A percentile compares a stretch with the other conserved stretches of the same genome.
These are phyloP conservation scores for Stylonectria norvegica DNA, from an alignment of 2,329 filamentous ascomycete species.

Conservation along the genomic window DNA sequence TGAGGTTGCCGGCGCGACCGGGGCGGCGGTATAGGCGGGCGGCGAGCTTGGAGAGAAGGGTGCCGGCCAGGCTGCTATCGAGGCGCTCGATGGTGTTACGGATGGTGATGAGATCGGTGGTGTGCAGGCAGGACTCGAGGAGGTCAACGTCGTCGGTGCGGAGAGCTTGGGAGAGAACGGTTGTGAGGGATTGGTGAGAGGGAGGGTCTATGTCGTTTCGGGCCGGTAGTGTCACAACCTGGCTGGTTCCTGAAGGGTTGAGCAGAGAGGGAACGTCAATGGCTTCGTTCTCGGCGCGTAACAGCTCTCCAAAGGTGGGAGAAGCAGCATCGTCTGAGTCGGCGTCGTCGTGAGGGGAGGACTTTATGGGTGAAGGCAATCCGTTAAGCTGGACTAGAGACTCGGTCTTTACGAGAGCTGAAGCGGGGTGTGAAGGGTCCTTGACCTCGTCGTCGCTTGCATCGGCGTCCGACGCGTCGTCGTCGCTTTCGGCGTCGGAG, in stretches of 20 bases:
- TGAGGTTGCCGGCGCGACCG: constrained; percentile 82
- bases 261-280: constrained; percentile 71
- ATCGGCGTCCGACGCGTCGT: constrained; percentile 45
- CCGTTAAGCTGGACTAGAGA: constrained; percentile 24
- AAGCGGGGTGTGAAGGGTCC: constrained; percentile 4
- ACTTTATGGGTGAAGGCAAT: constrained; percentile 16
- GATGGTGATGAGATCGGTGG: constrained; percentile 71
- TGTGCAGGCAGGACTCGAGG: constrained; percentile 87
- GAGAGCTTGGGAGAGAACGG: constrained; percentile 89
- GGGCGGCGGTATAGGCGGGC: constrained; percentile 83
- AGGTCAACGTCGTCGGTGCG: constrained; percentile 87
- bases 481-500: constrained; percentile 50
- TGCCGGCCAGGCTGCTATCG: constrained; percentile 77
- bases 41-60: constrained; percentile 77
- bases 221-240: constrained; percentile 38
- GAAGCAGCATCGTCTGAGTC: constrained; percentile 47
- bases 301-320: constrained; percentile 83
- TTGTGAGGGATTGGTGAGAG: constrained; percentile 77
- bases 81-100: constrained; percentile 87
- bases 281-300: constrained; percentile 66
- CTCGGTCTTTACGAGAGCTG: constrained; percentile 18
- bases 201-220: constrained; percentile 56
- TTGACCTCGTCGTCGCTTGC: constrained; percentile 28
- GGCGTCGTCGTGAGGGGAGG: constrained; percentile 25
- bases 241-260: constrained; percentile 34